Evolutionary conservation across 148 eudicot genomes (phyloP).

Genomic region (Rhododendron griersonianum): DNA sequence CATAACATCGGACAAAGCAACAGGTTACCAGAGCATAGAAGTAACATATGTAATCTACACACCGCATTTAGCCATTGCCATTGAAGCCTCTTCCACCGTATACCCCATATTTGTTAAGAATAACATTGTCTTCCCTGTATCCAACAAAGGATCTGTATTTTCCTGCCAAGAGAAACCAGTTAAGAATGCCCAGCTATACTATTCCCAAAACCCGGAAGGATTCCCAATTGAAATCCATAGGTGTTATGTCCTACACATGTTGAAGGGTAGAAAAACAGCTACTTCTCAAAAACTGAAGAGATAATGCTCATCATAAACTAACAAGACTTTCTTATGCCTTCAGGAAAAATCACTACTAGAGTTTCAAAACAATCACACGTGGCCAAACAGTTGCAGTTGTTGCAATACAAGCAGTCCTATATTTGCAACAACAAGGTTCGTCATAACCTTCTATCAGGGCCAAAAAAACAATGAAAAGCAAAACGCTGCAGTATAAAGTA

Average conservation of each 20-base stretch:
- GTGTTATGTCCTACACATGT: neutral
- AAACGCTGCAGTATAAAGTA: neutral
- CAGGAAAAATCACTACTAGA: neutral
- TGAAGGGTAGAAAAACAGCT: neutral
- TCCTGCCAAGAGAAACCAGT: constrained; percentile 30
- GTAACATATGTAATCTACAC: constrained; percentile 9
- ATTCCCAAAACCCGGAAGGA: neutral
- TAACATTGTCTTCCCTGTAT: constrained; percentile 34
- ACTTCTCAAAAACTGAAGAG: neutral
- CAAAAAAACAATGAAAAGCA: neutral
- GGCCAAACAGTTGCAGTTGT: neutral
- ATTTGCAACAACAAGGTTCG: neutral
- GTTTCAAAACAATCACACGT: neutral
- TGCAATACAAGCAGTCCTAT: neutral
- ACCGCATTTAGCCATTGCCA: constrained; percentile 80
- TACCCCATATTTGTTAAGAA: constrained; percentile 64
- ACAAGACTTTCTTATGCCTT: neutral
- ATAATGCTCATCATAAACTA: neutral
- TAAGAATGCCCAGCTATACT: neutral
- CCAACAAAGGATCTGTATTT: constrained; percentile 17
- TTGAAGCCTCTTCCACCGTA: constrained; percentile 47
- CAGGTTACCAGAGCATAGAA: neutral
- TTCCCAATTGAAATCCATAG: neutral
- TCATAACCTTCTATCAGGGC: neutral
- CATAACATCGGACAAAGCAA: neutral